These are phyloP conservation scores for Salvia rosmarinus DNA, from an alignment of 257 asterid species.

Conservation along the genomic window DNA sequence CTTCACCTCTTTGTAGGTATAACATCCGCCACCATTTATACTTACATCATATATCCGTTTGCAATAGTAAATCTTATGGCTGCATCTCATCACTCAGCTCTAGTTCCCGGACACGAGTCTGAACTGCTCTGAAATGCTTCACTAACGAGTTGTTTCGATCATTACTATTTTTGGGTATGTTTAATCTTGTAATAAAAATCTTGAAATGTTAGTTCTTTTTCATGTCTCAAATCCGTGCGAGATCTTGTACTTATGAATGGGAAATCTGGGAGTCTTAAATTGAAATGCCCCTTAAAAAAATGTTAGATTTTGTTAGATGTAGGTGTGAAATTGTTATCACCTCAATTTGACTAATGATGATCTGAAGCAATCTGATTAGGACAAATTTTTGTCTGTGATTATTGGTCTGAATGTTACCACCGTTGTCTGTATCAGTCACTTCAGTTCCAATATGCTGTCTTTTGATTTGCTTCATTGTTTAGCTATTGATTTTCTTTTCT, in stretches of 20 bases:
- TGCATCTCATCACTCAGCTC: background rate
- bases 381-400: background rate
- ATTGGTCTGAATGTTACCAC: too few relatives aligned
- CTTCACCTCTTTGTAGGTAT: constrained; percentile 38
- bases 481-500: too few relatives aligned
- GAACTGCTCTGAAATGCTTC: constrained; percentile 27
- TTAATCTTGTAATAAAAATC: too few relatives aligned
- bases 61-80: background rate
- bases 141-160: constrained; percentile 24
- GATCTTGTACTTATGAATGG: constrained; percentile 28
- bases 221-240: constrained; percentile 12
- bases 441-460: too few relatives aligned
- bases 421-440: too few relatives aligned
- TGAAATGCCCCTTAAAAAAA: constrained; percentile 9
- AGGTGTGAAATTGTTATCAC: too few relatives aligned
- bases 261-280: background rate
- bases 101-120: constrained; percentile 19
- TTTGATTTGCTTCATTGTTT: too few relatives aligned
- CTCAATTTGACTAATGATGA: too few relatives aligned
- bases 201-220: background rate
- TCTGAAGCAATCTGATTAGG: constrained; percentile 22
- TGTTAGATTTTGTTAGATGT: background rate
- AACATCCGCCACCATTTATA: constrained; percentile 16
- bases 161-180: constrained; percentile 33
- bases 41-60: constrained; percentile 1